Conservation (phyloP, 108 stramenopile species). For the Pseudonitzschia pungens region DNA sequence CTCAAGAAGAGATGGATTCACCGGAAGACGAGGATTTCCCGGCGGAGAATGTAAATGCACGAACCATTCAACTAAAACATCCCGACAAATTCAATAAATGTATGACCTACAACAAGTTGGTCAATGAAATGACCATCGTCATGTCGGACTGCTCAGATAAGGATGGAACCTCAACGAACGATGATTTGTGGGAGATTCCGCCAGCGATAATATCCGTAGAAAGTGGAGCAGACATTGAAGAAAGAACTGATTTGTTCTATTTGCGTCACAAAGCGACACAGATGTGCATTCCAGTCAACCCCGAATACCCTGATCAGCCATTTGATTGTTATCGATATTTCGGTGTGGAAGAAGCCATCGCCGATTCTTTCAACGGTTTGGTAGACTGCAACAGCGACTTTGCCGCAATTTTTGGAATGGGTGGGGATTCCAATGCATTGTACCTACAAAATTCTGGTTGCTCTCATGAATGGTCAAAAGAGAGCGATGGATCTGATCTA, state of each 20-base stretch:
- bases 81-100: not conserved
- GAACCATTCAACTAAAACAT: conserved; percentile 12
- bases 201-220: not conserved
- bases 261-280: conserved; percentile 21
- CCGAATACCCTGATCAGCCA: conserved; percentile 13
- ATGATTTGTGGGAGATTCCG: conserved; percentile 28
- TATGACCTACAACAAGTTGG: conserved; percentile 4
- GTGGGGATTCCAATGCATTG: conserved; percentile 1
- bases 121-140: not conserved
- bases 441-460: conserved; percentile 18
- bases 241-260: not conserved
- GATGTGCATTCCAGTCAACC: conserved; percentile 29
- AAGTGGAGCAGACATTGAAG: not conserved
- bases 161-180: not conserved
- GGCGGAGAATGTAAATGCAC: not conserved
- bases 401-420: conserved; percentile 19
- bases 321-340: conserved; percentile 16
- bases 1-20: too few relatives aligned
- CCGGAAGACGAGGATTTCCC: too few relatives aligned
- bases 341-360: conserved; percentile 21
- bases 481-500: not conserved
- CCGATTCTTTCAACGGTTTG: conserved; percentile 28
- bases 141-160: conserved; percentile 11
- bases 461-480: not conserved
- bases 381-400: conserved; percentile 11